Evolutionary conservation across 2,329 filamentous ascomycete genomes (phyloP), one percentile per base, ranked within the genome.

Genomic region (Clonostachys chloroleuca): DNA sequence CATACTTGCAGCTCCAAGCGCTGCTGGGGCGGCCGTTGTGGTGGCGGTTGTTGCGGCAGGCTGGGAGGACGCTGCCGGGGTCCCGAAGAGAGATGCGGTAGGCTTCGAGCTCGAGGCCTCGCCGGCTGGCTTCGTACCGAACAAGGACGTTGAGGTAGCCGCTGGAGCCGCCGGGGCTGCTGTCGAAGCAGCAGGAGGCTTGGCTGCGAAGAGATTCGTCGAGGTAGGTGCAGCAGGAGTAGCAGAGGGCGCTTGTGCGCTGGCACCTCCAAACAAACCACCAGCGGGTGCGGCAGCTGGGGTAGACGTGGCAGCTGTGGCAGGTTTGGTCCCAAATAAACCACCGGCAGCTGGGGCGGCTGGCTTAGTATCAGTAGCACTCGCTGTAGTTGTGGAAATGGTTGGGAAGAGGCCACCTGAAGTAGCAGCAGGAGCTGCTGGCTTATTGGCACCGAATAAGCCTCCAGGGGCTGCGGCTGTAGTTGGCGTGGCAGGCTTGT

Each of bases 231-330:
- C 49, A 33, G 54, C 49, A 8, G 56, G 50, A 6, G 60, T 33
- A 48, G 59, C 49, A 4, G 24, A 30, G 8, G 64, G 45, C 35
- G 66, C 49, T 24, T 65, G 52, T 13, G 67, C 49, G 9, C 56
- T 52, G 6, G 45, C 36, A 16, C 20, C 35, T 20, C 45, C 48
- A 24, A 47, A 47, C 17, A 47, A 42, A 16, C 48, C 49, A 17
- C 57, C 46, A 30, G 61, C 52, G 24, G 59, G 49, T 40, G 67
- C 45, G 30, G 61, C 49, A 5, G 59, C 56, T 18, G 56, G 53
- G 6, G 63, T 65, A 47, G 70, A 70, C 5, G 66, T 47, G 14
- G 66, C 53, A n/a, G 66, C 49, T 34, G 50, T n/a, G 4, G 49
- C 36, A 14, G 47, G 14, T 4, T 49, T 40, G 18, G 41, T 40